Evolutionary conservation across 2,329 filamentous ascomycete species (phyloP), one percentile per base, ranked within the genome.

Genomic region (Fusarium abutilonis): DNA sequence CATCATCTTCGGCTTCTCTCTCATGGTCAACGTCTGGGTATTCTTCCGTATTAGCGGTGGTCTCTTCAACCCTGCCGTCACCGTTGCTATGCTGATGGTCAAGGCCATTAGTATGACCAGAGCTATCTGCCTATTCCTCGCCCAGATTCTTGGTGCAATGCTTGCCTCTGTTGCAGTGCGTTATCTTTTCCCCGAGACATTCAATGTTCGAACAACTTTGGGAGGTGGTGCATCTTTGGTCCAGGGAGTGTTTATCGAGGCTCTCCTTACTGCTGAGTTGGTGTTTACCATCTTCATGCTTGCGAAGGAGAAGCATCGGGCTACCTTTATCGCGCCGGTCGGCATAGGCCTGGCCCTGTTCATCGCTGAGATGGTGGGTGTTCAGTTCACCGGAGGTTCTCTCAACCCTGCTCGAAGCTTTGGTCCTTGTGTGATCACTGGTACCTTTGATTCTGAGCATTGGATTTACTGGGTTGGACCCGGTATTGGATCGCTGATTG

Each of bases 241-340:
- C 2, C 80, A 81, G 61, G 81, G 80, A n/a, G 71, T 82, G 19
- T 77, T 83, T 53, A 80, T 83, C 35, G 80, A 83, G 60, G 79
- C 80, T 62, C 73, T 83, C 28, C 70, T 82, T 14, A 82, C 80
- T 3, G 77, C 79, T 10, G 77, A 82, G 60, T 62, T 83, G 23
- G 74, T 80, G 13, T 81, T 82, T 52, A 78, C 79, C 10, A 80
- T 82, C 49, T 80, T 82, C 59, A 82, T 82, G 80, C 74, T 82
- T n/a, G 80, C 80, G 19, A 79, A 79, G 23, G 80, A 82, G 69
- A 81, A 82, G 65, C 80, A 82, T 51, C 72, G 74, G 5, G 79
- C 74, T 0, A 82, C 79, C 1, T 81, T 80, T 49, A 74, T 82
- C 14, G 80, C 80, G 13, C 80, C 80, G 0, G 72, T 82, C 2